Conservation (phyloP, 164 flowering plant genomes). For the Taxillus chinensis region DNA sequence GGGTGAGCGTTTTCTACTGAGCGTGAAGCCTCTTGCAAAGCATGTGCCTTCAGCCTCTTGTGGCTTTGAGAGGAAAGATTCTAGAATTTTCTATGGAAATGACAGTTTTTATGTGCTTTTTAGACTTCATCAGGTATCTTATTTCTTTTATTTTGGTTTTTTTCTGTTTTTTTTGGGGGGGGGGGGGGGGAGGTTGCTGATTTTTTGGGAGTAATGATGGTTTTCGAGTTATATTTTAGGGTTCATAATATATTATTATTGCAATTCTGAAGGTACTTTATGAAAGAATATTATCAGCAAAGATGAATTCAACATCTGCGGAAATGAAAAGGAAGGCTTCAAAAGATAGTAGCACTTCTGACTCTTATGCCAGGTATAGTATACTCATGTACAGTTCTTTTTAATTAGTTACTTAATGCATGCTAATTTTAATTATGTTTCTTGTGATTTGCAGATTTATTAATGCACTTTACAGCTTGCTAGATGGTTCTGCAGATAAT, state of each 20-base stretch:
- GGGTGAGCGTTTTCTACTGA: constrained; percentile 34
- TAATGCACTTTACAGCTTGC: constrained; percentile 45
- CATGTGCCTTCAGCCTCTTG: constrained; percentile 21
- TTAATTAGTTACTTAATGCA: background rate
- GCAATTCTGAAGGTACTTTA: constrained; percentile 30
- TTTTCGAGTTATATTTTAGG: background rate
- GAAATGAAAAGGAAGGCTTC: constrained; percentile 33
- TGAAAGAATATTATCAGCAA: constrained; percentile 55
- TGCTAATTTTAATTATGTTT: background rate
- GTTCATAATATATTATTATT: background rate
- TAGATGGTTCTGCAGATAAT: constrained; percentile 62
- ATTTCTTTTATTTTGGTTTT: background rate
- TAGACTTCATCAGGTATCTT: constrained; percentile 58
- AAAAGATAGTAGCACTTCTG: constrained; percentile 25
- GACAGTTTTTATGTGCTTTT: constrained; percentile 53
- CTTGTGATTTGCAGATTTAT: constrained; percentile 37
- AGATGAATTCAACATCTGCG: constrained; percentile 27
- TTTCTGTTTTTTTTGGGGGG: background rate
- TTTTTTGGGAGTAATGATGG: background rate
- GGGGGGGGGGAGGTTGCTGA: background rate
- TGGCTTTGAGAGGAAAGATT: constrained; percentile 19
- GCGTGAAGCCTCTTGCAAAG: constrained; percentile 48
- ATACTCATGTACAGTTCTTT: background rate
- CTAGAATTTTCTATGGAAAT: constrained; percentile 47
- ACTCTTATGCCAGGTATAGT: constrained; percentile 40